phyloP scores from a whole-genome alignment of 2,329 filamentous ascomycete species.

The Talaromyces verruculosus region DNA sequence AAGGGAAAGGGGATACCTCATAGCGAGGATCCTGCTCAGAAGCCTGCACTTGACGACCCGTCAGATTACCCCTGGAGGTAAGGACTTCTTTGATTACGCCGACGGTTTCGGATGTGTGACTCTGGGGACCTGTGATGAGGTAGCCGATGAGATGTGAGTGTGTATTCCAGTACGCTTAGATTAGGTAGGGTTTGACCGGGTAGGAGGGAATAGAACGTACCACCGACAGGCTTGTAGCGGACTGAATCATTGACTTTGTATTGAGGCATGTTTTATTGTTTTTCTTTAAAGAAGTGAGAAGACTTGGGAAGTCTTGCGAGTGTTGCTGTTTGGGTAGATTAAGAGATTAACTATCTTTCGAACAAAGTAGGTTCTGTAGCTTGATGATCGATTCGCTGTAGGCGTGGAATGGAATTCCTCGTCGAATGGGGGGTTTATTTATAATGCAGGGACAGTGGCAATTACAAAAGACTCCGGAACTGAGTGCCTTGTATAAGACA shows the following conservation, averaged over 20 bases:
- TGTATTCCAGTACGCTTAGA: not conserved
- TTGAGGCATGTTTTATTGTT: slow-evolving; percentile 27
- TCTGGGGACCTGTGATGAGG: slow-evolving; percentile 35
- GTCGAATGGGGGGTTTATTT: slow-evolving; percentile 2
- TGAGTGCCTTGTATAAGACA: too few species aligned
- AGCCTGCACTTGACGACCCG: slow-evolving; percentile 40
- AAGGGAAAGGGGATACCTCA: slow-evolving; percentile 31
- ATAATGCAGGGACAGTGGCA: too few species aligned
- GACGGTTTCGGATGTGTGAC: slow-evolving; percentile 40
- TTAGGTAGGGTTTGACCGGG: too few species aligned
- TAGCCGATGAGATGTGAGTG: not conserved
- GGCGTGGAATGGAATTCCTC: not conserved
- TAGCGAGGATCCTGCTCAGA: slow-evolving; percentile 39
- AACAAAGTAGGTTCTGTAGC: not conserved
- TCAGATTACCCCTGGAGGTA: slow-evolving; percentile 34
- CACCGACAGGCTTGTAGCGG: slow-evolving; percentile 45
- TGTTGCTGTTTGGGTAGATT: not conserved
- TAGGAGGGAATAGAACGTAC: slow-evolving; percentile 27
- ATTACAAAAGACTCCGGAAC: too few species aligned
- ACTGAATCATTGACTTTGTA: slow-evolving; percentile 39
- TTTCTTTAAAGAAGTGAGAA: not conserved
- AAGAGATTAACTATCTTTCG: slow-evolving; percentile 5
- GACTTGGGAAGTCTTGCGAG: not conserved
- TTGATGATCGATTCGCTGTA: not conserved
- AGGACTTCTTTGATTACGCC: slow-evolving; percentile 40